Percentiles rank a stretch among this genome's conserved stretches.
phyloP scores from a whole-genome alignment of 352 stramenopile genomes.

The Globisporangium ultimum region DNA sequence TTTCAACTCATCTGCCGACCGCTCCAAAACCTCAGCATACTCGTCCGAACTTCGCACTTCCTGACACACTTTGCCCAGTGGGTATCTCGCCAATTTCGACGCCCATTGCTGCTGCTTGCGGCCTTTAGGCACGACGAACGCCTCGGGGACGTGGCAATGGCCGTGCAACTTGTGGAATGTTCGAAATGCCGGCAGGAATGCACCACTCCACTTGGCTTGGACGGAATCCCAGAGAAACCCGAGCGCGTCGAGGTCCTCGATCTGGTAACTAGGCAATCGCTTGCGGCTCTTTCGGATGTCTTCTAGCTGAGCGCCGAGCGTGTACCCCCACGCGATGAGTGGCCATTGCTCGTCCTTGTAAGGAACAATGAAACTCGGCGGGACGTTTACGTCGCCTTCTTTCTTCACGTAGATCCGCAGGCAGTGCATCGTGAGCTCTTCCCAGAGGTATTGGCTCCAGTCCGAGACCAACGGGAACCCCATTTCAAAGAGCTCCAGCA shows the following conservation, averaged over 20 bases:
- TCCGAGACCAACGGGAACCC: not conserved
- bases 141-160: not conserved
- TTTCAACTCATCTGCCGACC: too few species aligned
- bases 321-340: not conserved
- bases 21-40: too few species aligned
- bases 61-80: too few species aligned
- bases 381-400: too few species aligned
- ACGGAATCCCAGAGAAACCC: slow-evolving; percentile 6
- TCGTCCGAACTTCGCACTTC: too few species aligned
- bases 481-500: too few species aligned
- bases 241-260: slow-evolving; percentile 2
- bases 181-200: slow-evolving; percentile 5
- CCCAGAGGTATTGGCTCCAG: not conserved
- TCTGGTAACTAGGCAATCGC: not conserved
- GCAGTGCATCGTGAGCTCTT: not conserved
- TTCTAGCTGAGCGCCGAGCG: not conserved
- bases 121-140: too few species aligned
- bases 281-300: not conserved
- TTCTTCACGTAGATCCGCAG: too few species aligned
- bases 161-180: slow-evolving; percentile 4
- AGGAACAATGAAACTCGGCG: slow-evolving; percentile 2
- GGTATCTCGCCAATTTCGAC: too few species aligned
- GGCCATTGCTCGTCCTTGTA: slow-evolving; percentile 4
- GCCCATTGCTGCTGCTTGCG: too few species aligned
- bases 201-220: not conserved